These are phyloP conservation scores for Porogramme epimiltina DNA, from an alignment of 1,284 basidiomycete species.

Conservation along the genomic window DNA sequence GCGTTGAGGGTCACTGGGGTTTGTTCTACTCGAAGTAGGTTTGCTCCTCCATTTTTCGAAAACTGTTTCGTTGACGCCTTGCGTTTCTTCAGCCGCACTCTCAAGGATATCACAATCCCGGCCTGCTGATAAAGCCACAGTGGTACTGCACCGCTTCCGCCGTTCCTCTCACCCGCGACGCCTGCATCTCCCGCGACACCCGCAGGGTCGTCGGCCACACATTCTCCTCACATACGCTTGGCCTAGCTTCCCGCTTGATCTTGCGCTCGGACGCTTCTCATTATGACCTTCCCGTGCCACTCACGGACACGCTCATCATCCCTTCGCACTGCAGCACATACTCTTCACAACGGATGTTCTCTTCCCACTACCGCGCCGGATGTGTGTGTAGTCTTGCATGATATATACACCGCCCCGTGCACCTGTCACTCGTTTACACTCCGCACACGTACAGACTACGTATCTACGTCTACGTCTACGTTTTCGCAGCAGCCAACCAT, in stretches of 20 bases:
- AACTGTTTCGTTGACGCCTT: not conserved
- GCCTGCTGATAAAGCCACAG: constrained; percentile 12
- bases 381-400: too few relatives aligned
- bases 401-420: too few relatives aligned
- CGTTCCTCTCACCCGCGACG: constrained; percentile 4
- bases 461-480: not conserved
- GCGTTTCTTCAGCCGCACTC: constrained; percentile 12
- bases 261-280: constrained; percentile 9
- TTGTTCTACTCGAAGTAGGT: constrained; percentile 60
- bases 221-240: not conserved
- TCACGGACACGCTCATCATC: not conserved
- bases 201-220: too few relatives aligned
- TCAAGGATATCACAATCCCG: constrained; percentile 22
- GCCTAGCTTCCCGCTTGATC: not conserved
- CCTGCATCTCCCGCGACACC: constrained; percentile 1
- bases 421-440: not conserved
- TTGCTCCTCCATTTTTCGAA: not conserved
- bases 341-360: not conserved
- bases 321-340: not conserved
- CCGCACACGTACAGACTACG: not conserved
- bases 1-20: constrained; percentile 81
- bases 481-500: too few relatives aligned
- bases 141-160: not conserved
- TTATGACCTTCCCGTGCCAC: not conserved
- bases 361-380: too few relatives aligned